Evolutionary conservation across 371 early-diverging fungal genomes (phyloP).

Genomic region (Mortierella sp.): DNA sequence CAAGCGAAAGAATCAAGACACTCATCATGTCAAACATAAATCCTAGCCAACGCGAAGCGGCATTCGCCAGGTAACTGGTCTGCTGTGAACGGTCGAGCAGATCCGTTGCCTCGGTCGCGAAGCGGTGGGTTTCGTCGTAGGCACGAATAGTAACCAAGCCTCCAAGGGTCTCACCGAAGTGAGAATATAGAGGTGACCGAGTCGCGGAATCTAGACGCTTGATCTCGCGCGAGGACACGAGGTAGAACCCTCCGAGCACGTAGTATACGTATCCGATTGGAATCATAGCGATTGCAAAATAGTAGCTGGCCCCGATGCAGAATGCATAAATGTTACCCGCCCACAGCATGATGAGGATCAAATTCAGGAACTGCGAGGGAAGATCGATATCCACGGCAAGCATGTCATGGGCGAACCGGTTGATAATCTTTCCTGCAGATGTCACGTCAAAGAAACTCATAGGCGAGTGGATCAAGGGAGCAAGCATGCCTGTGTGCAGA

Average conservation of each 20-base stretch:
- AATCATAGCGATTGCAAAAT: constrained; percentile 9
- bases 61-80: constrained; percentile 2
- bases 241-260: constrained; percentile 60
- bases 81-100: constrained; percentile 7
- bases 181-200: constrained; percentile 60
- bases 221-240: constrained; percentile 61
- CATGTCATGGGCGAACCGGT: constrained; percentile 85
- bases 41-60: constrained; percentile 1
- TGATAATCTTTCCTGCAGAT: constrained; percentile 81
- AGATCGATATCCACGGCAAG: constrained; percentile 68
- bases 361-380: constrained; percentile 7
- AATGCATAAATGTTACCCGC: not conserved
- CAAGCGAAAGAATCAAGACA: not conserved
- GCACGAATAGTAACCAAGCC: constrained; percentile 65
- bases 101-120: constrained; percentile 9
- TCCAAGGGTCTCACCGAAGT: constrained; percentile 61
- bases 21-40: constrained; percentile 9
- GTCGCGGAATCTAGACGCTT: constrained; percentile 63
- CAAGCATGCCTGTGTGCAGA: constrained; percentile 54
- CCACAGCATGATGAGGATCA: constrained; percentile 1
- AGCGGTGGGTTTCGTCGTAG: constrained; percentile 46
- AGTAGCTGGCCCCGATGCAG: not conserved
- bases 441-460: constrained; percentile 83
- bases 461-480: constrained; percentile 61
- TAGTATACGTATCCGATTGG: constrained; percentile 6